Evolutionary conservation across 108 stramenopile species (phyloP).

Genomic region (Skeletonema marinoi): DNA sequence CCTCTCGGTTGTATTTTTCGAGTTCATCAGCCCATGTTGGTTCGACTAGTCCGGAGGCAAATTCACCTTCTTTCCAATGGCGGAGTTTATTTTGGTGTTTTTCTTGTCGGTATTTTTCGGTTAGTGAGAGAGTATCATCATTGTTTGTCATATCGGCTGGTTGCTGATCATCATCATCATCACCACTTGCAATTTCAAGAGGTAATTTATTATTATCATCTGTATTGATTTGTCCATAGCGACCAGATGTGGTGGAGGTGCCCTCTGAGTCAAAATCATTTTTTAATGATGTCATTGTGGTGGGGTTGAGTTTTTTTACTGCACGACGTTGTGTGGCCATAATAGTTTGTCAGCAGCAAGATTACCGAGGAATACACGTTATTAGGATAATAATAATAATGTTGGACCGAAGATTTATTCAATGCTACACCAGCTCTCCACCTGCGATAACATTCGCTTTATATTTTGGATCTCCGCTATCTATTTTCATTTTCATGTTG

Average conservation of each 20-base stretch:
- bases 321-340: neutral
- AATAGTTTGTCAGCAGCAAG: neutral
- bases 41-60: constrained; percentile 79
- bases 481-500: no score
- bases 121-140: neutral
- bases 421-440: no score
- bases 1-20: constrained; percentile 14
- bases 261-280: neutral
- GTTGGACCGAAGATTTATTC: no score
- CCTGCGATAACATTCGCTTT: no score
- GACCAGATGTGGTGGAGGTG: neutral
- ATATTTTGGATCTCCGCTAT: no score
- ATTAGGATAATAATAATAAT: no score
- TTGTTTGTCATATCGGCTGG: neutral
- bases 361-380: no score
- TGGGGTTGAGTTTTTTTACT: neutral
- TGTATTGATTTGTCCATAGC: neutral
- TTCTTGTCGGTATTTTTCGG: constrained; percentile 47
- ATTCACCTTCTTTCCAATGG: constrained; percentile 76
- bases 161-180: neutral
- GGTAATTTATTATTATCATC: neutral
- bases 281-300: neutral
- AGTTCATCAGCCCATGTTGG: constrained; percentile 75
- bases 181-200: constrained; percentile 2
- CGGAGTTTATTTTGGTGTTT: constrained; percentile 39